phyloP scores from a whole-genome alignment of 257 asterid species.

The Primulina huaijiensis region DNA sequence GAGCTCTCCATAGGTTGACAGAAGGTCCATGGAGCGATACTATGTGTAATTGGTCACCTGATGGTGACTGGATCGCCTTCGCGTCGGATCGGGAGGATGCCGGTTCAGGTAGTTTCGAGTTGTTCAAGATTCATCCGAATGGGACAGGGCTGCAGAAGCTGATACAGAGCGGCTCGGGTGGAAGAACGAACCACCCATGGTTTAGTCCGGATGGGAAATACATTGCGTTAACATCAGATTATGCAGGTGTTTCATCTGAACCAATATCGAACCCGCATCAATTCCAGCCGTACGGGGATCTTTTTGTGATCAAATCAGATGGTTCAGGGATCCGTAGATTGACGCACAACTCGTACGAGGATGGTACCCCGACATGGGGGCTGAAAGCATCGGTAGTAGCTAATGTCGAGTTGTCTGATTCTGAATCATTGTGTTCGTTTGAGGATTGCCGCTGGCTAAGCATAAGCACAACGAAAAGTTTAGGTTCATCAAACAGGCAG shows the following conservation, averaged over 20 bases:
- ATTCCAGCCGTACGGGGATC: slow-evolving; percentile 87
- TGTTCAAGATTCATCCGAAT: slow-evolving; percentile 73
- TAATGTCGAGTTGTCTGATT: slow-evolving; percentile 56
- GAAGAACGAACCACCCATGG: slow-evolving; percentile 85
- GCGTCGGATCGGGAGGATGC: slow-evolving; percentile 82
- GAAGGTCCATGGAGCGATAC: slow-evolving; percentile 87
- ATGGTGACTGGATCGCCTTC: slow-evolving; percentile 80
- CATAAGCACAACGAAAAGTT: slow-evolving; percentile 8
- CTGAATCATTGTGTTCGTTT: slow-evolving; percentile 53
- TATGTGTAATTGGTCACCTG: slow-evolving; percentile 91
- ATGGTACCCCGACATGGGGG: slow-evolving; percentile 87
- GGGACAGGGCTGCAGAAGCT: slow-evolving; percentile 77
- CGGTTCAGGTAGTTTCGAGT: slow-evolving; percentile 69
- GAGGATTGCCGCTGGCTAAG: slow-evolving; percentile 79
- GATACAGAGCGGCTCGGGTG: slow-evolving; percentile 75
- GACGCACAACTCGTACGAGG: slow-evolving; percentile 80
- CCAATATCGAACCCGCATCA: slow-evolving; percentile 84
- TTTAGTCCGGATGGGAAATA: slow-evolving; percentile 78
- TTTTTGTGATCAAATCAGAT: slow-evolving; percentile 59
- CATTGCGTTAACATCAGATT: slow-evolving; percentile 72
- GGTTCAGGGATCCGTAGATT: slow-evolving; percentile 58
- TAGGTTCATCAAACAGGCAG: slow-evolving; percentile 17
- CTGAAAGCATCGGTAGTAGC: slow-evolving; percentile 36
- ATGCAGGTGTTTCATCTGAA: slow-evolving; percentile 88
- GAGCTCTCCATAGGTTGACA: slow-evolving; percentile 49